Percentiles rank a stretch among this genome's conserved stretches.
Conservation (phyloP, 1,284 basidiomycete species). For the Retiboletus fuscus region DNA sequence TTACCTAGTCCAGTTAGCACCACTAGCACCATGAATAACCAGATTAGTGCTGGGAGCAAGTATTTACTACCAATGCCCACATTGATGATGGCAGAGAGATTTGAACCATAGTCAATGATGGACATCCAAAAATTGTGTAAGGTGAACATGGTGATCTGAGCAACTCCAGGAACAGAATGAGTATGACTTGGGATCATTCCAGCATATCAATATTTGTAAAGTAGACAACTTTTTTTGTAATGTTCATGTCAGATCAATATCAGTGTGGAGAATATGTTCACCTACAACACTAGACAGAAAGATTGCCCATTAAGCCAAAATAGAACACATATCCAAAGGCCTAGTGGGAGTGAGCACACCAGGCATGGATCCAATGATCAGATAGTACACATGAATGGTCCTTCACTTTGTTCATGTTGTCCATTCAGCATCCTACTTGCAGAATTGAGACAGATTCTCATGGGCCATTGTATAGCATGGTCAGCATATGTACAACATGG, state of each 20-base stretch:
- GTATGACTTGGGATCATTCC: neutral
- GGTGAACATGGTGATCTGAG: neutral
- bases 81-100: neutral
- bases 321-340: neutral
- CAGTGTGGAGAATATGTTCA: no score
- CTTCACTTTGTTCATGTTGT: no score
- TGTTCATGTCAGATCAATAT: no score
- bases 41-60: neutral
- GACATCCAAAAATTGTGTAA: neutral
- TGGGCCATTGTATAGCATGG: no score
- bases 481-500: no score
- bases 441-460: no score
- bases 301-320: slow-evolving; percentile 4
- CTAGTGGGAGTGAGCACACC: no score
- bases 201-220: neutral
- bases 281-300: neutral
- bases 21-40: neutral
- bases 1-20: neutral
- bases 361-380: no score
- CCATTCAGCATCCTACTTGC: no score
- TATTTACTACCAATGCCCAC: neutral
- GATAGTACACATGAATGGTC: no score
- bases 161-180: neutral
- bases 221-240: no score
- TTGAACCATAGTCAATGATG: neutral